Evolutionary conservation across 345 rosid genomes (phyloP), one percentile per base, ranked within the genome.

Genomic region (Physaria fendleri): DNA sequence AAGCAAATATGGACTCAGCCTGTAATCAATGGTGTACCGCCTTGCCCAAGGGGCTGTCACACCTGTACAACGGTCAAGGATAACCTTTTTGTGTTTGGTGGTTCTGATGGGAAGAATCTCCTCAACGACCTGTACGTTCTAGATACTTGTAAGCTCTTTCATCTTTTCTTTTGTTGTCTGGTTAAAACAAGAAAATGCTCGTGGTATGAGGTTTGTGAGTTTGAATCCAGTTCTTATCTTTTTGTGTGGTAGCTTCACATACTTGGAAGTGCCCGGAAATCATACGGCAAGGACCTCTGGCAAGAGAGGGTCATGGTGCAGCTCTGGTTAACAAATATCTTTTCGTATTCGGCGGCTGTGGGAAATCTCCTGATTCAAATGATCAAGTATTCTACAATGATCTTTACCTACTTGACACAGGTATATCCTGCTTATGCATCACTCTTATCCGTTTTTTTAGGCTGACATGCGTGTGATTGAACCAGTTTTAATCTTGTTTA

Each of bases 291-390:
- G 95, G 89, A 44, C 97, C 99, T 0, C 82, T 79, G 66, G 88
- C 88, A 34, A 83, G 99, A 60, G 99, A 93, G 74, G 95, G 87
- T 69, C 97, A 92, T 74, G 74, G 89, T 56, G 94, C 97, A 3
- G 80, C 91, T 29, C 87, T 89, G 49, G 87, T 93, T 68, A 88
- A 90, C 14, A 86, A 82, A 79, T 73, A 81, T 7, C 79, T 93
- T 59, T 93, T 83, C 65, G 71, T 89, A 74, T 88, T 89, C 74
- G 99, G 99, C 38, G 99, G 99, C 51, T 79, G 85, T 49, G 97
- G 97, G 49, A 84, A 86, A 79, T 79, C 94, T 49, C 50, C 73
- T 21, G 76, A 40, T 71, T 66, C 66, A 27, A 77, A 76, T 71
- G 83, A 74, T 37, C 90, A 87, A 76, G 79, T 82, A 8, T 93